Conservation (phyloP, 352 stramenopile genomes). For the Phytophthora nicotianae region DNA sequence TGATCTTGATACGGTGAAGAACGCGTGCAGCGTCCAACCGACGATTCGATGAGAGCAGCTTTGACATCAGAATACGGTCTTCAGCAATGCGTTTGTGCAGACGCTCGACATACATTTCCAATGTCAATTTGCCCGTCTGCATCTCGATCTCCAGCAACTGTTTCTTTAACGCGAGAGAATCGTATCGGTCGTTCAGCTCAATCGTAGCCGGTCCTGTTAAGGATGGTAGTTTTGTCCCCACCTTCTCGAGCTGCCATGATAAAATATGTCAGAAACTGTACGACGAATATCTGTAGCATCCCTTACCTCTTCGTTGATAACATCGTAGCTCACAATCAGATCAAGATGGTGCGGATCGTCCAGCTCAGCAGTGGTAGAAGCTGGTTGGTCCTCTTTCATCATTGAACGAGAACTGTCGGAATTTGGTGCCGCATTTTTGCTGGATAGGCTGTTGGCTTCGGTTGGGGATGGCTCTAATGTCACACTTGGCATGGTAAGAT, state of each 20-base stretch:
- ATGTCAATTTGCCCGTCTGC: constrained; percentile 76
- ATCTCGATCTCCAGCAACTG: constrained; percentile 86
- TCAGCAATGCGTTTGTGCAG: constrained; percentile 54
- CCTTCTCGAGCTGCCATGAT: constrained; percentile 57
- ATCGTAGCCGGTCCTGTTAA: constrained; percentile 38
- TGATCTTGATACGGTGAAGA: constrained; percentile 75
- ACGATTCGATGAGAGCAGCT: constrained; percentile 46
- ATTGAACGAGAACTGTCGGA: not conserved
- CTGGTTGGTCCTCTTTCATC: constrained; percentile 3
- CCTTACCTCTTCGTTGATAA: constrained; percentile 83
- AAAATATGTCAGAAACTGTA: constrained; percentile 11
- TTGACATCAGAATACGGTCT: constrained; percentile 55
- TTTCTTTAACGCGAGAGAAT: constrained; percentile 78
- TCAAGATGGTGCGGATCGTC: constrained; percentile 69
- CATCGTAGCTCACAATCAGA: constrained; percentile 84
- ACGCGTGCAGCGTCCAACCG: constrained; percentile 70
- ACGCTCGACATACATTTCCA: constrained; percentile 68
- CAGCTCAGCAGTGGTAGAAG: not conserved
- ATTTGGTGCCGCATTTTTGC: not conserved
- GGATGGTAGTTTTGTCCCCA: constrained; percentile 55
- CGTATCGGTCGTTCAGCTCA: constrained; percentile 60
- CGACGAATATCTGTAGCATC: not conserved
- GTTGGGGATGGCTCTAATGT: constrained; percentile 9
- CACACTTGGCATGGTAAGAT: constrained; percentile 21
- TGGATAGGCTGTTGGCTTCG: not conserved